Evolutionary conservation across 2,329 filamentous ascomycete genomes (phyloP).

Genomic region (Claviceps digitariae): DNA sequence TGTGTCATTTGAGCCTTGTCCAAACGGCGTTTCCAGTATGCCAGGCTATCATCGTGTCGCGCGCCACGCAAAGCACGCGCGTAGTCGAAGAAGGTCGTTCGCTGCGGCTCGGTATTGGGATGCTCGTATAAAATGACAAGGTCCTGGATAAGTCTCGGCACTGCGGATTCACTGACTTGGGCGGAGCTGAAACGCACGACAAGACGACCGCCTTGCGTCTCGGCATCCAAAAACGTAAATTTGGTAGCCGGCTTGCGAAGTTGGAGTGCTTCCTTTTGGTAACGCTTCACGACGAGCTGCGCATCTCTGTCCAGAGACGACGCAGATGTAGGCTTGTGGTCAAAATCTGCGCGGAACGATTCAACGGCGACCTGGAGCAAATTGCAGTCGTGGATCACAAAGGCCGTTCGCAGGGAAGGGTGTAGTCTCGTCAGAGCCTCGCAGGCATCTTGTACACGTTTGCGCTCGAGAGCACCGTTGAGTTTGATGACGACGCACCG

Average conservation of each 20-base stretch:
- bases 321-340: constrained; percentile 25
- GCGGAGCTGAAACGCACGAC: constrained; percentile 34
- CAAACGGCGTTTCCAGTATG: constrained; percentile 33
- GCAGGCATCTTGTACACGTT: constrained; percentile 33
- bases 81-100: constrained; percentile 35
- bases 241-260: constrained; percentile 32
- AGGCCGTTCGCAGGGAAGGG: constrained; percentile 40
- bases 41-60: constrained; percentile 23
- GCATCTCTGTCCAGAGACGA: constrained; percentile 25
- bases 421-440: constrained; percentile 29
- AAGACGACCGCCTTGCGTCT: constrained; percentile 32
- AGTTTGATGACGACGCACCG: constrained; percentile 35
- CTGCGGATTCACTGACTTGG: constrained; percentile 34
- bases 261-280: constrained; percentile 25
- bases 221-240: constrained; percentile 36
- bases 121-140: constrained; percentile 31
- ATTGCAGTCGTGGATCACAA: constrained; percentile 30
- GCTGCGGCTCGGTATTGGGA: constrained; percentile 18
- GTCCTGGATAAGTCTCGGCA: constrained; percentile 33
- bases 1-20: constrained; percentile 33
- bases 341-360: constrained; percentile 29
- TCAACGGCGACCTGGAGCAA: constrained; percentile 36
- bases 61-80: constrained; percentile 25
- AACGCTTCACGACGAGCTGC: constrained; percentile 28
- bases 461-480: constrained; percentile 26